These are phyloP conservation scores for Penicillium roqueforti DNA, from an alignment of 495 filamentous ascomycete species.

Conservation along the genomic window DNA sequence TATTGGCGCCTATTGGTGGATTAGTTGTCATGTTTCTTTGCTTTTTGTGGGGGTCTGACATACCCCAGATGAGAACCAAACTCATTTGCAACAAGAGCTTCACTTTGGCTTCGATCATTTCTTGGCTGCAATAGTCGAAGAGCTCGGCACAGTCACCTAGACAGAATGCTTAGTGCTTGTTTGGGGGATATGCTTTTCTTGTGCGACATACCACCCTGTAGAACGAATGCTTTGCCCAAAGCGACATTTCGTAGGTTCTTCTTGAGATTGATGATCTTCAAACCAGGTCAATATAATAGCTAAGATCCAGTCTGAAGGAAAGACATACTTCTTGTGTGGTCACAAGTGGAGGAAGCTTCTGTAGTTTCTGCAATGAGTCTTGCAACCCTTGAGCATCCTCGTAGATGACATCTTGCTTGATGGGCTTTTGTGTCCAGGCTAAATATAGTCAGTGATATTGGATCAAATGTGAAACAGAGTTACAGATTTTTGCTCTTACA, in stretches of 20 bases:
- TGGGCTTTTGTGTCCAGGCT: constrained; percentile 87
- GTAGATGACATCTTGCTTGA: constrained; percentile 86
- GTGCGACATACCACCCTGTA: constrained; percentile 66
- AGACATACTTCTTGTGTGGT: constrained; percentile 66
- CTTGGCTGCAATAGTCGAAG: constrained; percentile 91
- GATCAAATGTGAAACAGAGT: not conserved
- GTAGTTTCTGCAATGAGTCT: constrained; percentile 64
- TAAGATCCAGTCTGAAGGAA: not conserved
- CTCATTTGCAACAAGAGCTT: constrained; percentile 54
- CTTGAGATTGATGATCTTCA: constrained; percentile 71
- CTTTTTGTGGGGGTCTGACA: not conserved
- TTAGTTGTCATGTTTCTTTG: constrained; percentile 10
- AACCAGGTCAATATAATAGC: not conserved
- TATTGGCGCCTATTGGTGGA: constrained; percentile 56
- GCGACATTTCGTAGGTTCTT: constrained; percentile 77
- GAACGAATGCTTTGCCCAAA: constrained; percentile 84
- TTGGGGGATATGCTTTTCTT: not conserved
- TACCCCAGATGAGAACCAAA: constrained; percentile 25
- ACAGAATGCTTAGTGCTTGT: not conserved
- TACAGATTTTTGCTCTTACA: constrained; percentile 22
- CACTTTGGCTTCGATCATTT: constrained; percentile 69
- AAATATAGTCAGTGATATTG: not conserved
- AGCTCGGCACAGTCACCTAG: constrained; percentile 89
- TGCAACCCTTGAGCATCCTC: constrained; percentile 60
- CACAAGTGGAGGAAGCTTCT: constrained; percentile 80